These are phyloP conservation scores for Wickerhamomyces canadensis DNA, from an alignment of 805 yeast species.

Conservation along the genomic window DNA sequence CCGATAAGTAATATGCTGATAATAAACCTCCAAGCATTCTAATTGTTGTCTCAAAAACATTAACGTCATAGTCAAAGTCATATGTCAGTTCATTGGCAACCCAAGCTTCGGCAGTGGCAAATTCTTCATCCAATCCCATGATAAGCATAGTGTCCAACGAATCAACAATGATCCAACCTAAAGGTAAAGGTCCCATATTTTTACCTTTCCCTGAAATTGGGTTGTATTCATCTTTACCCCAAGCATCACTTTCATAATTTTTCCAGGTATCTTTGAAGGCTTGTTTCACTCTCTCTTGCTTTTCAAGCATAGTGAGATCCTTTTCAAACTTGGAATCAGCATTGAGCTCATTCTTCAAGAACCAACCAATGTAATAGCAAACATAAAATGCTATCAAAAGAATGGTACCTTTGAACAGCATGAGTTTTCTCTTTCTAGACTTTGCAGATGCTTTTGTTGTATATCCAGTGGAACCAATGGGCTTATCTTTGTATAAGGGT, in stretches of 20 bases:
- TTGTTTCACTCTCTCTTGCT: slow-evolving; percentile 53
- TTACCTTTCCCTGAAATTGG: slow-evolving; percentile 60
- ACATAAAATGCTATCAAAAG: slow-evolving; percentile 36
- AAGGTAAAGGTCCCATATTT: slow-evolving; percentile 75
- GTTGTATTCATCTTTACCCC: slow-evolving; percentile 77
- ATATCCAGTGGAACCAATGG: slow-evolving; percentile 22
- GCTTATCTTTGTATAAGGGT: slow-evolving; percentile 52
- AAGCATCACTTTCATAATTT: slow-evolving; percentile 67
- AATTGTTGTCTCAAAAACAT: slow-evolving; percentile 90
- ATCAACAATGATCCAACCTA: slow-evolving; percentile 94
- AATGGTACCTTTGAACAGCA: slow-evolving; percentile 40
- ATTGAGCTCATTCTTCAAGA: slow-evolving; percentile 13
- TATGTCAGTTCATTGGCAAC: slow-evolving; percentile 64
- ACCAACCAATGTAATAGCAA: slow-evolving; percentile 29
- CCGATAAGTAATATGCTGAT: slow-evolving; percentile 69
- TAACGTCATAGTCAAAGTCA: slow-evolving; percentile 68
- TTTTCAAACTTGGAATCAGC: neutral
- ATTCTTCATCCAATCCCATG: slow-evolving; percentile 59
- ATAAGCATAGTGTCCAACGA: slow-evolving; percentile 75
- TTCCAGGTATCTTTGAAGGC: slow-evolving; percentile 75
- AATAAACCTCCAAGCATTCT: slow-evolving; percentile 92
- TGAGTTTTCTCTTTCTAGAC: slow-evolving; percentile 20
- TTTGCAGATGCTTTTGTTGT: slow-evolving; percentile 7
- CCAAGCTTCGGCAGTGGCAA: slow-evolving; percentile 66
- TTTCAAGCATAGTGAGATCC: slow-evolving; percentile 12